phyloP scores from a whole-genome alignment of 2,329 filamentous ascomycete genomes.

The Diaporthe citrichinensis region DNA sequence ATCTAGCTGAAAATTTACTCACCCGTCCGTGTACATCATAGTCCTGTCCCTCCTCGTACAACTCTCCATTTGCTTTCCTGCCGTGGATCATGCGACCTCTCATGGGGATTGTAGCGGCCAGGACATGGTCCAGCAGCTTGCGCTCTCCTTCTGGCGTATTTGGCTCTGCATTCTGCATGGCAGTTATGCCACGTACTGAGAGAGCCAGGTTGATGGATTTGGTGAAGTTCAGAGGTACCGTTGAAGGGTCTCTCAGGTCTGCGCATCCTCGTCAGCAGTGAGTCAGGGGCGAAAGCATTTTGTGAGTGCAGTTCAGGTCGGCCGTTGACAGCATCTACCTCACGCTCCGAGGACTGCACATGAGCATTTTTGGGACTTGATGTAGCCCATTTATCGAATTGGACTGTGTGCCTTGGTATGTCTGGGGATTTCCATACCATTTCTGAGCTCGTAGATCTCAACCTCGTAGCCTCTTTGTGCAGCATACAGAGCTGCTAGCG shows the following conservation, averaged over 20 bases:
- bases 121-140: conserved; percentile 79
- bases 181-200: conserved; percentile 93
- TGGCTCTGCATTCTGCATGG: conserved; percentile 75
- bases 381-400: neutral
- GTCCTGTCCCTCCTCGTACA: conserved; percentile 85
- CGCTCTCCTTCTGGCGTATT: conserved; percentile 61
- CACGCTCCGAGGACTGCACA: neutral
- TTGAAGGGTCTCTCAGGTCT: conserved; percentile 91
- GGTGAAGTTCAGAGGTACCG: conserved; percentile 91
- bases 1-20: conserved; percentile 49
- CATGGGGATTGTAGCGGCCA: conserved; percentile 90
- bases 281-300: neutral
- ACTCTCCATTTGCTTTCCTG: conserved; percentile 70
- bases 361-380: neutral
- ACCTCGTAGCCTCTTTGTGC: conserved; percentile 90
- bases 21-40: conserved; percentile 93
- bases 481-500: conserved; percentile 92
- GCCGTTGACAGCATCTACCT: neutral
- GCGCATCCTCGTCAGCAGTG: conserved; percentile 17
- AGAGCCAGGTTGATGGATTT: conserved; percentile 98
- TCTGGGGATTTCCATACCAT: conserved; percentile 70
- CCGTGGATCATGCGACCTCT: conserved; percentile 96
- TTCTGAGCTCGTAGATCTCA: conserved; percentile 92
- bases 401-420: neutral
- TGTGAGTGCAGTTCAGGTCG: neutral